A percentile compares a stretch with the other conserved stretches of the same genome.
Conservation (phyloP, 352 stramenopile species). For the Globisporangium nodosum region DNA sequence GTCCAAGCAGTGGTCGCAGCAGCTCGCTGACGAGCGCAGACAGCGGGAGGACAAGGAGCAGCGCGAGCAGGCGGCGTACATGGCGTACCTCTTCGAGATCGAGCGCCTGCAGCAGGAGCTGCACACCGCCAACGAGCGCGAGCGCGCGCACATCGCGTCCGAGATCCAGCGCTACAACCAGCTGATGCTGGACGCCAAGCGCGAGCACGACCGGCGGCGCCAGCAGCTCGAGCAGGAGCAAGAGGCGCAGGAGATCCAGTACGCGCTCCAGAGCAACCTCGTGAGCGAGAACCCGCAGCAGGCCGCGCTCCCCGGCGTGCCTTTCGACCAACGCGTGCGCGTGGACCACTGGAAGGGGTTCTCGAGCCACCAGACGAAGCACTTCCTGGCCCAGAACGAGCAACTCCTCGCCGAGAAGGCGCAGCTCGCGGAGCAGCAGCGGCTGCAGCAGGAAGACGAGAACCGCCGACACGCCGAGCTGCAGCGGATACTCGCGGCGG, state of each 20-base stretch:
- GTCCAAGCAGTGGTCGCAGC: constrained; percentile 57
- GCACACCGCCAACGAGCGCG: constrained; percentile 44
- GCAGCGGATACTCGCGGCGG: constrained; percentile 34
- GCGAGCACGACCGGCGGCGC: constrained; percentile 26
- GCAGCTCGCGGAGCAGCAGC: constrained; percentile 26
- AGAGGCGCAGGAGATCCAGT: constrained; percentile 53
- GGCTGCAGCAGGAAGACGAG: constrained; percentile 32
- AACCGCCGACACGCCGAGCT: constrained; percentile 28
- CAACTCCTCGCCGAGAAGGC: constrained; percentile 47
- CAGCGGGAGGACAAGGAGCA: constrained; percentile 33
- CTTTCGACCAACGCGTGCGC: constrained; percentile 50
- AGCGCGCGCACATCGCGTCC: constrained; percentile 35
- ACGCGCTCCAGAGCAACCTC: constrained; percentile 51
- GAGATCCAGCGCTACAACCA: constrained; percentile 59
- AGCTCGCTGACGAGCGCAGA: constrained; percentile 47
- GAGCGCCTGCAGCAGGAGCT: constrained; percentile 50
- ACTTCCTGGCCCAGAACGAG: constrained; percentile 54
- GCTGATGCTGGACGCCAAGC: constrained; percentile 36
- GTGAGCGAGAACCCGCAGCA: constrained; percentile 69
- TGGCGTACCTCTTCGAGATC: constrained; percentile 48
- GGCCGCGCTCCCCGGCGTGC: constrained; percentile 28
- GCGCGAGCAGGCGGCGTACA: constrained; percentile 33
- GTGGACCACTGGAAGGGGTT: constrained; percentile 82
- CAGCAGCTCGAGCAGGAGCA: constrained; percentile 39
- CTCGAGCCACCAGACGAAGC: constrained; percentile 49